Conservation (phyloP, 2,329 filamentous ascomycete genomes). For the Verticillium alfalfae region DNA sequence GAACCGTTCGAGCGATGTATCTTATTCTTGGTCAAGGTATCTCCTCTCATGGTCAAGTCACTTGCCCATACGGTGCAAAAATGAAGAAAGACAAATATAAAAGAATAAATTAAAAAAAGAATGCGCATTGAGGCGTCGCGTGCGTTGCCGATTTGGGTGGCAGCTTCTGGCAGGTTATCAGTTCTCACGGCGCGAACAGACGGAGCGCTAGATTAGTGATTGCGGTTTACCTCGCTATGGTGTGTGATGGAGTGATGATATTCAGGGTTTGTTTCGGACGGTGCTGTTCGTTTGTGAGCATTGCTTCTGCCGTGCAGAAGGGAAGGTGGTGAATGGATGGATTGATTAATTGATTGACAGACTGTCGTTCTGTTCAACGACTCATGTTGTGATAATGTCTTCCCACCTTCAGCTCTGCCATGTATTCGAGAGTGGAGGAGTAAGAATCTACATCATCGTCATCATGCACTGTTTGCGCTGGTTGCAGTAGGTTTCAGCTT, state of each 20-base stretch:
- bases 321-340: not conserved
- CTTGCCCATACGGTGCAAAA: not conserved
- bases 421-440: no score
- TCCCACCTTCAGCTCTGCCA: no score
- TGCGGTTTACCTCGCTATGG: not conserved
- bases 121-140: not conserved
- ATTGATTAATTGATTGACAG: not conserved
- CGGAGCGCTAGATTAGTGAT: not conserved
- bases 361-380: no score
- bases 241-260: not conserved
- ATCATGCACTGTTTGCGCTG: no score
- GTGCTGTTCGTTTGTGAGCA: not conserved
- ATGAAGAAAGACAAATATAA: not conserved
- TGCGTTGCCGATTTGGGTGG: not conserved
- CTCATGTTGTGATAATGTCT: no score
- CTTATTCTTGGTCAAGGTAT: not conserved
- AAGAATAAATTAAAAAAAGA: not conserved
- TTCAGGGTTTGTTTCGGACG: not conserved
- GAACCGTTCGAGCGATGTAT: not conserved
- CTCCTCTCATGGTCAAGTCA: not conserved
- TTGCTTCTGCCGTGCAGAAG: not conserved
- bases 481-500: no score
- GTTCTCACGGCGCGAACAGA: not conserved
- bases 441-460: no score
- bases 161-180: not conserved